Evolutionary conservation across 306 rosid genomes (phyloP).

Genomic region (Quercus ilex): DNA sequence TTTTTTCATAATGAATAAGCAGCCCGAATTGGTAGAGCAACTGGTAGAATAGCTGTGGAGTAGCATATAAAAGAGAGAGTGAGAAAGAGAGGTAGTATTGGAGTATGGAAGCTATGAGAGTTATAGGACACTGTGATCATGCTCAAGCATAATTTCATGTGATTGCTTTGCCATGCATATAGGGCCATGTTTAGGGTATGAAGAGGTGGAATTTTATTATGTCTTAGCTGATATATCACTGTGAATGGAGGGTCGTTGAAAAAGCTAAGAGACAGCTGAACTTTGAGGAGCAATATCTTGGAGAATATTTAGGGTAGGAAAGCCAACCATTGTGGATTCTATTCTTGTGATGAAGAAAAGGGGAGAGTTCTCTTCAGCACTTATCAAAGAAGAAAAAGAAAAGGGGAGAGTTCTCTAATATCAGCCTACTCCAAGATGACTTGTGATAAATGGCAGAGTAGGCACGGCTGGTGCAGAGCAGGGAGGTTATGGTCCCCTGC

Average conservation of each 20-base stretch:
- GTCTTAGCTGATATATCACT: slow-evolving; percentile 4
- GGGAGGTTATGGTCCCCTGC: neutral
- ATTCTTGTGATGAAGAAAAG: neutral
- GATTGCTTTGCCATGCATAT: neutral
- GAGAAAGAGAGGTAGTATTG: neutral
- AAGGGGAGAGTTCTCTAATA: neutral
- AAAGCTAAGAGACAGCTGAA: slow-evolving; percentile 5
- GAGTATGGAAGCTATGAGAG: neutral
- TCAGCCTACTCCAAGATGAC: neutral
- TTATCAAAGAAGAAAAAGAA: neutral
- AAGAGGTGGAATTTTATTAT: neutral
- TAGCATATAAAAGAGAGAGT: neutral
- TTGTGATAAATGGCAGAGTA: neutral
- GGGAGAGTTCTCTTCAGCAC: neutral
- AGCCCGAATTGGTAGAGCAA: neutral
- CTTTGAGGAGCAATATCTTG: neutral
- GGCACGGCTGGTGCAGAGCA: neutral
- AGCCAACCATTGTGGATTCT: neutral
- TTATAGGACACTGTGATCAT: neutral
- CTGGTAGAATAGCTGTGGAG: neutral
- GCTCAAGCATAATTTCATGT: neutral
- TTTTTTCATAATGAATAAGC: neutral
- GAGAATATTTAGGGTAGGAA: neutral
- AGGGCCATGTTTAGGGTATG: neutral
- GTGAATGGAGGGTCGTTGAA: neutral